These are phyloP conservation scores for Apiotrichum mycotoxinovorans DNA, from an alignment of 1,284 basidiomycete species.

Conservation along the genomic window DNA sequence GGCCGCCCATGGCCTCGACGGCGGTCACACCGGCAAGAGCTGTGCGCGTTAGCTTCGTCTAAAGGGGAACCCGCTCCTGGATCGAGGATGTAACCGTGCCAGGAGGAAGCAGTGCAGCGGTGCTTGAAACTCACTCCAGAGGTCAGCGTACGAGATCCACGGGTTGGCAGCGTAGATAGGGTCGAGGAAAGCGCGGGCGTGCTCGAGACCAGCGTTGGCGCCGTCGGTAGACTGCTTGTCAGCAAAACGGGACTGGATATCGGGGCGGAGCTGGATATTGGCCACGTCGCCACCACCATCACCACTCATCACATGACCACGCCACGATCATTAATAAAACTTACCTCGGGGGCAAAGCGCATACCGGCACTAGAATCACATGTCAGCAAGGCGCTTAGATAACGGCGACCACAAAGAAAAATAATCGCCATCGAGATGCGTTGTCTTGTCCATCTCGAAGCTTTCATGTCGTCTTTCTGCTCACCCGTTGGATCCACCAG, in stretches of 20 bases:
- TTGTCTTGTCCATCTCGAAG: not conserved
- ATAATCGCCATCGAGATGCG: not conserved
- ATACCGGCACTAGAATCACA: conserved; percentile 28
- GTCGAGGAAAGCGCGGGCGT: conserved; percentile 54
- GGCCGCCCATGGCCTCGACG: conserved; percentile 55
- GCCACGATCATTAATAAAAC: not conserved
- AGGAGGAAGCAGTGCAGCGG: not conserved
- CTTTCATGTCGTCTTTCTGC: conserved; percentile 2
- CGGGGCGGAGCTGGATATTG: not conserved
- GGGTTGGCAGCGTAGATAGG: conserved; percentile 54
- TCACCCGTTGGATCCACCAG: conserved; percentile 55
- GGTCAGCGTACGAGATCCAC: conserved; percentile 56
- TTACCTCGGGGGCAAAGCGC: conserved; percentile 52
- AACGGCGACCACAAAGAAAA: not conserved
- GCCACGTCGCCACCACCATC: not conserved
- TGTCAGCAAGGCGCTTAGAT: conserved; percentile 2
- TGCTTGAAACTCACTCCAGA: conserved; percentile 45
- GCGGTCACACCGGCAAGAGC: conserved; percentile 53
- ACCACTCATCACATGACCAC: too few relatives aligned
- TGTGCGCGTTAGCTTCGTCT: conserved; percentile 11
- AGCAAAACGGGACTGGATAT: conserved; percentile 3
- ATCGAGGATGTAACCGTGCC: not conserved
- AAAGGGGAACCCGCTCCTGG: too few relatives aligned
- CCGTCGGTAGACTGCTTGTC: conserved; percentile 39
- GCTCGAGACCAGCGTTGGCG: conserved; percentile 52